A percentile compares a stretch with the other conserved stretches of the same genome.
phyloP scores from a whole-genome alignment of 495 filamentous ascomycete genomes.

The Hyaloscypha hepaticicola region DNA sequence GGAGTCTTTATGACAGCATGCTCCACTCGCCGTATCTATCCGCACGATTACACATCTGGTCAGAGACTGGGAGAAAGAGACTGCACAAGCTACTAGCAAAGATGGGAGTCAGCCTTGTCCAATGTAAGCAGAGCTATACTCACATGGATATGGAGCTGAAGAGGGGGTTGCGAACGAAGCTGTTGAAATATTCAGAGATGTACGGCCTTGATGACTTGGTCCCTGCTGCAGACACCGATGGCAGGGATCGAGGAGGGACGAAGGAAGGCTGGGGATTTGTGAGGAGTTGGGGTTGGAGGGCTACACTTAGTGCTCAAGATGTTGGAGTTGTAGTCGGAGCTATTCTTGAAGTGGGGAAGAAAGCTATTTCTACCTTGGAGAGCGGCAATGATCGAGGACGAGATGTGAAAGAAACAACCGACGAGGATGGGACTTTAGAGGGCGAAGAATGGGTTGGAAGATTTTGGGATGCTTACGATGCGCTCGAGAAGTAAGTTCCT shows the following conservation, averaged over 20 bases:
- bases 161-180: constrained; percentile 75
- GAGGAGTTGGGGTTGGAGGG: constrained; percentile 96
- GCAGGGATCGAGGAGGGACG: constrained; percentile 48
- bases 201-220: constrained; percentile 94
- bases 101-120: constrained; percentile 92
- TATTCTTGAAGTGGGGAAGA: constrained; percentile 83
- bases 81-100: constrained; percentile 96
- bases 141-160: constrained; percentile 99
- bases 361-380: constrained; percentile 34
- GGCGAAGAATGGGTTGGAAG: constrained; percentile 68
- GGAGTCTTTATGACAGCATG: constrained; percentile 98
- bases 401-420: constrained; percentile 41
- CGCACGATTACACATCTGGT: constrained; percentile 90
- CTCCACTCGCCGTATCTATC: constrained; percentile 96
- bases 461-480: constrained; percentile 95
- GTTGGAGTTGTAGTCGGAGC: constrained; percentile 88
- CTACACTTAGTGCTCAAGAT: constrained; percentile 86
- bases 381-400: constrained; percentile 36
- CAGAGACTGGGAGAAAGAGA: constrained; percentile 79
- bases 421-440: constrained; percentile 48
- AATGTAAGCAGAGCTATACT: constrained; percentile 93
- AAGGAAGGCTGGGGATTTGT: constrained; percentile 97
- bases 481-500: constrained; percentile 63
- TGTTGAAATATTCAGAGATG: constrained; percentile 84
- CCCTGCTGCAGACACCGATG: constrained; percentile 61